Conservation (phyloP, 2,329 filamentous ascomycete genomes). For the Hypoxylon sp. region DNA sequence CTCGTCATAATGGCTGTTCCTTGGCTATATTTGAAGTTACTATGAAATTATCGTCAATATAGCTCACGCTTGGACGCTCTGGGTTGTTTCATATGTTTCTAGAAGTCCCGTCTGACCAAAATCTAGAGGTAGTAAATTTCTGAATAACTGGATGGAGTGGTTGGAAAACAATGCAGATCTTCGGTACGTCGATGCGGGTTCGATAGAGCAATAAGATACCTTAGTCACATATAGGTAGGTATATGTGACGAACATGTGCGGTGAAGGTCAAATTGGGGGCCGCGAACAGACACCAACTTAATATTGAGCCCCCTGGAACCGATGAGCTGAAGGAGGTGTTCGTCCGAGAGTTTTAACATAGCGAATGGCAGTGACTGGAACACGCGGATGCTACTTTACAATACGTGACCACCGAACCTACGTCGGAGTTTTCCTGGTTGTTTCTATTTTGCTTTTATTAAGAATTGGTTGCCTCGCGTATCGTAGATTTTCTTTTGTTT, state of each 20-base stretch:
- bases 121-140: constrained; percentile 82
- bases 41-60: constrained; percentile 14
- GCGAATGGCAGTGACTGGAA: constrained; percentile 16
- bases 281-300: constrained; percentile 33
- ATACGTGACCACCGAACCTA: constrained; percentile 16
- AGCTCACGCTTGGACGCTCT: constrained; percentile 32
- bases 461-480: constrained; percentile 27
- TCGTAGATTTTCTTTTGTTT: constrained; percentile 29
- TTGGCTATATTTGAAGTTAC: constrained; percentile 14
- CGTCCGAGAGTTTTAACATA: constrained; percentile 33
- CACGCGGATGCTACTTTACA: constrained; percentile 34
- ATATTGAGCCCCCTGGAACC: constrained; percentile 18
- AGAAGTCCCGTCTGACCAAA: constrained; percentile 34
- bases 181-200: constrained; percentile 80
- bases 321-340: constrained; percentile 35
- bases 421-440: constrained; percentile 21
- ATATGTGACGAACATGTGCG: constrained; percentile 22
- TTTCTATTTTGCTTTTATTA: constrained; percentile 24
- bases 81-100: constrained; percentile 30
- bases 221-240: too few relatives aligned
- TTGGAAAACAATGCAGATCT: constrained; percentile 92
- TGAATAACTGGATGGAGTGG: constrained; percentile 92
- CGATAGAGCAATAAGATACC: constrained; percentile 50
- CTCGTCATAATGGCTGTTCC: constrained; percentile 9
- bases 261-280: constrained; percentile 10